Percentiles rank a stretch among this genome's conserved stretches.
Evolutionary conservation across 208 protist genomes (phyloP).

Genomic region (Acanthamoeba sp.): DNA sequence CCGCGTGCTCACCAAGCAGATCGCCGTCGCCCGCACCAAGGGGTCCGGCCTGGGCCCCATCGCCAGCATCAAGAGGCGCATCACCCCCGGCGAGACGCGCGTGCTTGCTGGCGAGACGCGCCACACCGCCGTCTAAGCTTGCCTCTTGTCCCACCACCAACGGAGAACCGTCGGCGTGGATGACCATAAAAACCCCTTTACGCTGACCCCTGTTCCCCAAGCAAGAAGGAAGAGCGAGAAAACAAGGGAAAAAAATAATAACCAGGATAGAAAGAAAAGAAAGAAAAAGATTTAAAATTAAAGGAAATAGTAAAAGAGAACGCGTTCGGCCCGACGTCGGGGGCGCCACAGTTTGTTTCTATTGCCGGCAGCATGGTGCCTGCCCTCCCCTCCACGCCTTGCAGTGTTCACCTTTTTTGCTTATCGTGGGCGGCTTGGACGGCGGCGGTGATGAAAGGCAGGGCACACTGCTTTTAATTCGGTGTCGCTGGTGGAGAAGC

Average conservation of each 20-base stretch:
- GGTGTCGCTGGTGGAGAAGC: constrained; percentile 1
- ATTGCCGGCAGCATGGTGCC: too few relatives aligned
- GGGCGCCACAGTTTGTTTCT: too few relatives aligned
- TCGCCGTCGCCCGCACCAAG: background rate
- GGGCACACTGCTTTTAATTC: constrained; percentile 45
- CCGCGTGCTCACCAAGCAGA: constrained; percentile 16
- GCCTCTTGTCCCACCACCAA: background rate
- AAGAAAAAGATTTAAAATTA: background rate
- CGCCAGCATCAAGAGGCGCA: background rate
- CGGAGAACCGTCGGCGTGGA: background rate
- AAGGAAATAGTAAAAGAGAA: too few relatives aligned
- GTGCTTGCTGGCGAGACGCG: background rate
- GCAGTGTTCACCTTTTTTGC: too few relatives aligned
- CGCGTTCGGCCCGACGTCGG: too few relatives aligned
- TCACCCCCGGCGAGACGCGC: background rate
- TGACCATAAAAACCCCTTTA: background rate
- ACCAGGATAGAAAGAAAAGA: background rate
- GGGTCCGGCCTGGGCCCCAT: background rate
- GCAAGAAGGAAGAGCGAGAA: too few relatives aligned
- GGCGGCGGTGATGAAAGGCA: background rate
- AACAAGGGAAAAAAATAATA: too few relatives aligned
- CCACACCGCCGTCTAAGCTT: background rate
- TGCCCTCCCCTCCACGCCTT: too few relatives aligned
- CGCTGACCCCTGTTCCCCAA: too few relatives aligned
- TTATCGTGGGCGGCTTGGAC: too few relatives aligned